phyloP scores from a whole-genome alignment of 768 basidiomycete genomes.

The Termitomyces sp. region DNA sequence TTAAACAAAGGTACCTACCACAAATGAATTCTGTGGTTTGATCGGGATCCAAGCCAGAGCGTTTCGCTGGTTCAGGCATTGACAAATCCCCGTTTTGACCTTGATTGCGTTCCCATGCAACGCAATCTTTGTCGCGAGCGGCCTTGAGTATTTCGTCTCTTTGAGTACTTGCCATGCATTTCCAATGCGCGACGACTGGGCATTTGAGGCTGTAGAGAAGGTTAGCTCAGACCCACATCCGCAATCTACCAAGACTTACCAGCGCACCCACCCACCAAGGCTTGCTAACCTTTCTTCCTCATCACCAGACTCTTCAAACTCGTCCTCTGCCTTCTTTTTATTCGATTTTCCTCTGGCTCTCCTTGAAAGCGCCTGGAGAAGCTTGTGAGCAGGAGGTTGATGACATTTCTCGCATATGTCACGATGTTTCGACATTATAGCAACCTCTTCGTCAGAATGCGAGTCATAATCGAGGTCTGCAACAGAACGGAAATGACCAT shows the following conservation, averaged over 20 bases:
- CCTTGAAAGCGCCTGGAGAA: conserved; percentile 32
- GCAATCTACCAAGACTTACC: conserved; percentile 39
- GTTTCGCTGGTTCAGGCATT: conserved; percentile 33
- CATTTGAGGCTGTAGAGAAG: conserved; percentile 51
- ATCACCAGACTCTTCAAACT: conserved; percentile 48
- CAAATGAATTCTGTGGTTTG: conserved; percentile 81
- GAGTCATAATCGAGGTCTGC: conserved; percentile 38
- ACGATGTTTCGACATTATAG: conserved; percentile 55
- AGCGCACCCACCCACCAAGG: conserved; percentile 81
- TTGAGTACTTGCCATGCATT: conserved; percentile 58
- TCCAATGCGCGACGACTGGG: conserved; percentile 73
- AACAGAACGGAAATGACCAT: conserved; percentile 39
- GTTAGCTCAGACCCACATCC: conserved; percentile 5
- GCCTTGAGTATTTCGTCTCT: conserved; percentile 71
- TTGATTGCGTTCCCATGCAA: conserved; percentile 27
- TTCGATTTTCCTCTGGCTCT: conserved; percentile 34
- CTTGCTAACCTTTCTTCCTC: conserved; percentile 43
- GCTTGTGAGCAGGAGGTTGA: conserved; percentile 48
- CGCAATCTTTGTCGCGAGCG: conserved; percentile 44
- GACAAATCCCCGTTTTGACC: conserved; percentile 18
- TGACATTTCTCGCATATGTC: conserved; percentile 70
- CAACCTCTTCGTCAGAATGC: conserved; percentile 51
- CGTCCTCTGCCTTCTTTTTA: conserved; percentile 40
- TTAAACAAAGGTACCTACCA: conserved; percentile 25
- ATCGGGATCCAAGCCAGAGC: conserved; percentile 36